Evolutionary conservation across 352 stramenopile genomes (phyloP).

Genomic region (Globisporangium sylvaticum): DNA sequence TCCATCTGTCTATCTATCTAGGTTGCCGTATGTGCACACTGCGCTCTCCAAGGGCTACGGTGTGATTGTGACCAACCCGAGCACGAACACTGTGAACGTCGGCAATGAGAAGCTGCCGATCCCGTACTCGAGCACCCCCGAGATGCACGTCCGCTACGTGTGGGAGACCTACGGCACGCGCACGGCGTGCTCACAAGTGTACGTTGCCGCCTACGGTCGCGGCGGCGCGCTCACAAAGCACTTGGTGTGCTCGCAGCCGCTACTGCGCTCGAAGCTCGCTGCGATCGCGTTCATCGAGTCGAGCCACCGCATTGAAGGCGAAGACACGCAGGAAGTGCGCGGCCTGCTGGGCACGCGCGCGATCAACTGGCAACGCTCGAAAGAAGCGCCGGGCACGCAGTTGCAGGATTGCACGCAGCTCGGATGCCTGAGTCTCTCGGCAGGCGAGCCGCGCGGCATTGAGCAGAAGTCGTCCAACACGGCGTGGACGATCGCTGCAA

Average conservation of each 20-base stretch:
- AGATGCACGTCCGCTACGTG: slow-evolving; percentile 77
- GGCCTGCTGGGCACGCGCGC: slow-evolving; percentile 58
- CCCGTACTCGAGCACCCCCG: slow-evolving; percentile 66
- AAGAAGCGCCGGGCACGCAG: slow-evolving; percentile 61
- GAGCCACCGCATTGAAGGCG: slow-evolving; percentile 59
- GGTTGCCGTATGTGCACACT: slow-evolving; percentile 74
- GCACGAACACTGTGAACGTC: slow-evolving; percentile 68
- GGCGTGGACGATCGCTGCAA: slow-evolving; percentile 77
- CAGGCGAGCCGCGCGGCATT: slow-evolving; percentile 52
- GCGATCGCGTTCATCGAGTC: slow-evolving; percentile 83
- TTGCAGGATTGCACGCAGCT: slow-evolving; percentile 68
- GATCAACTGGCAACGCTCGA: slow-evolving; percentile 82
- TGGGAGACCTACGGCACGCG: slow-evolving; percentile 81
- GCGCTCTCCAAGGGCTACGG: slow-evolving; percentile 77
- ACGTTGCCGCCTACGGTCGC: slow-evolving; percentile 74
- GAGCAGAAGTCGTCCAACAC: slow-evolving; percentile 80
- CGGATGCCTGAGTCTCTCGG: slow-evolving; percentile 71
- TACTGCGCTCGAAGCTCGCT: slow-evolving; percentile 57
- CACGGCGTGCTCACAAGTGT: slow-evolving; percentile 68
- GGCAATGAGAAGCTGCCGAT: slow-evolving; percentile 76
- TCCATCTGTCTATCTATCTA: slow-evolving; percentile 4
- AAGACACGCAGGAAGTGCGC: slow-evolving; percentile 68
- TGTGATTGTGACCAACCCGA: slow-evolving; percentile 79
- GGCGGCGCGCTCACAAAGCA: slow-evolving; percentile 72
- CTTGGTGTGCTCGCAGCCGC: slow-evolving; percentile 63